Conservation (phyloP, 139 green algal genomes). For the Diplosphaera chodatii region DNA sequence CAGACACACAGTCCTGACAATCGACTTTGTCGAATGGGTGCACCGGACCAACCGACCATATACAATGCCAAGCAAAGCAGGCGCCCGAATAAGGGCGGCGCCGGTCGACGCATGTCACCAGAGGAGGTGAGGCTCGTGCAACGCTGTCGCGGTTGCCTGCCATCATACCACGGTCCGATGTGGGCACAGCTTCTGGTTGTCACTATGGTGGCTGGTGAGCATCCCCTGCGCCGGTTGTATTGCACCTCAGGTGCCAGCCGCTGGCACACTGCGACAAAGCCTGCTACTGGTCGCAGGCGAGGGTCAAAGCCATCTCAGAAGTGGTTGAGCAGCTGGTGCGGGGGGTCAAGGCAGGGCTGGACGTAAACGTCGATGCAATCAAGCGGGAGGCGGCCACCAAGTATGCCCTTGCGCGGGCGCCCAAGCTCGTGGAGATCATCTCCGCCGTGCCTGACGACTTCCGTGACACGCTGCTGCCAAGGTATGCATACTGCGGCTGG, state of each 20-base stretch:
- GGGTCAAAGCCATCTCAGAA: slow-evolving; percentile 72
- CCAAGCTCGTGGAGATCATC: slow-evolving; percentile 98
- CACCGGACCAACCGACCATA: not conserved
- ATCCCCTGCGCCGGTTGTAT: too few species aligned
- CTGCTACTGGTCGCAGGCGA: slow-evolving; percentile 33
- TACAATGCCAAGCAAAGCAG: not conserved
- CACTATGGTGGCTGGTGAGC: too few species aligned
- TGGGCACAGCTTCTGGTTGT: too few species aligned
- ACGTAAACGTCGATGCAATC: slow-evolving; percentile 79
- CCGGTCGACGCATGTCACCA: not conserved
- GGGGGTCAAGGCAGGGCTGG: slow-evolving; percentile 55
- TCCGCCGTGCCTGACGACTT: slow-evolving; percentile 92
- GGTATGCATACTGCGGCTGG: too few species aligned
- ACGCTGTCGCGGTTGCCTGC: too few species aligned
- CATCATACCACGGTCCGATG: too few species aligned
- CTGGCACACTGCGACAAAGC: too few species aligned
- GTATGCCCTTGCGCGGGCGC: slow-evolving; percentile 48
- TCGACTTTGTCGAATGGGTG: not conserved
- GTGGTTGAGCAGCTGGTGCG: slow-evolving; percentile 64
- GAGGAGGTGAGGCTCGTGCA: too few species aligned
- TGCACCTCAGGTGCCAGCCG: too few species aligned
- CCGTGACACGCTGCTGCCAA: slow-evolving; percentile 70
- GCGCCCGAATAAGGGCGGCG: not conserved
- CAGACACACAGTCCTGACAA: not conserved
- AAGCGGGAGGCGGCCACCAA: slow-evolving; percentile 47